phyloP scores from a whole-genome alignment of 2,329 filamentous ascomycete species.

The Phialocephala subalpina region DNA sequence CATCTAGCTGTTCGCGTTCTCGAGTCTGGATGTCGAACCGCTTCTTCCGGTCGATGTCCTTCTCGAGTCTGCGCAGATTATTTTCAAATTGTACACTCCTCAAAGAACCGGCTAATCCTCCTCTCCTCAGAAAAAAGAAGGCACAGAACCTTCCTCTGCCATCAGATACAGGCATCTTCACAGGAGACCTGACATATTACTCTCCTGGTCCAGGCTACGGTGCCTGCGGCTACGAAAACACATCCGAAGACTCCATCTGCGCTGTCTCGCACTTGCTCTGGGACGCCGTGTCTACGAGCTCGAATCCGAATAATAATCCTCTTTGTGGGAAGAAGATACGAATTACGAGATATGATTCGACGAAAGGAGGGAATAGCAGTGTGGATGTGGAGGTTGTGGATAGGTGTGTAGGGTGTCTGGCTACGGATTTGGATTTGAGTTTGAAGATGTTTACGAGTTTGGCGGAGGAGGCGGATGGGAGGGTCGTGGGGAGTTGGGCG shows the following conservation, averaged over 20 bases:
- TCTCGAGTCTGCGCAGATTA: neutral
- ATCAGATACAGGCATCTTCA: constrained; percentile 58
- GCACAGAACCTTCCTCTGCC: constrained; percentile 58
- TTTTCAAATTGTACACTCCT: neutral
- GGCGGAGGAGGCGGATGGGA: constrained; percentile 53
- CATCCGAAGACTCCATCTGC: constrained; percentile 64
- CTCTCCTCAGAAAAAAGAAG: constrained; percentile 27
- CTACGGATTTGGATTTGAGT: constrained; percentile 53
- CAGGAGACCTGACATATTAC: constrained; percentile 76
- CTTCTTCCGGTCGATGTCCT: constrained; percentile 1
- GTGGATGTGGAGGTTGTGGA: constrained; percentile 71
- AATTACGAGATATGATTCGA: constrained; percentile 57
- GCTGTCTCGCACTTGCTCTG: constrained; percentile 74
- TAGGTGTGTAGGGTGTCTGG: constrained; percentile 57
- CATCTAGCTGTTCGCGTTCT: constrained; percentile 10
- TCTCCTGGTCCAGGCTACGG: constrained; percentile 68
- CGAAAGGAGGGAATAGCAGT: constrained; percentile 59
- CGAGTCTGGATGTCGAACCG: constrained; percentile 5
- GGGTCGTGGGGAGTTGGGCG: constrained; percentile 49
- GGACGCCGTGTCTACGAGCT: constrained; percentile 61
- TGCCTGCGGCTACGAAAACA: constrained; percentile 70
- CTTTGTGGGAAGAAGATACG: constrained; percentile 74
- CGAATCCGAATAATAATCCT: constrained; percentile 69
- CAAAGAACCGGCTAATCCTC: constrained; percentile 28
- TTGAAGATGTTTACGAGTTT: constrained; percentile 51